Base-by-base conservation (phyloP, 345 rosid species). In the Brassica nigra region DNA sequence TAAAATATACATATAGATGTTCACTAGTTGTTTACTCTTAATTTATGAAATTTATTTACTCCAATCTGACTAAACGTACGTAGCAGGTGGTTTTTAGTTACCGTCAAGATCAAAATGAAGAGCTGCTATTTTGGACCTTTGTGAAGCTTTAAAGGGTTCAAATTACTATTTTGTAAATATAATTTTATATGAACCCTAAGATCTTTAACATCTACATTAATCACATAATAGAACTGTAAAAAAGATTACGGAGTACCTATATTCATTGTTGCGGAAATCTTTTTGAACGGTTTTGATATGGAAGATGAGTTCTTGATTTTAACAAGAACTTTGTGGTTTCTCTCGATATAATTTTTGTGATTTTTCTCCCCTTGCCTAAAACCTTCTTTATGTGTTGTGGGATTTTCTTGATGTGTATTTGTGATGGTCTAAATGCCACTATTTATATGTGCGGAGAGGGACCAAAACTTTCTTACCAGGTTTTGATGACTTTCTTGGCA, bases 71-170 rank as follows among this genome's bases (percentile, higher is more conserved):
- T 62, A 34, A 70, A 34, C 57, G 47, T 47, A 42, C 10, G n/a
- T 49, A 44, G 20, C 63, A 66, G 78, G 55, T 33, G 65, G 33
- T 7, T 62, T 73, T 39, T 62, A 62, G 42, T 62, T 37, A 37
- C 44, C 44, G 33, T 28, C 57, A 31, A 7, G 72, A 65, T 55
- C 66, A 59, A 37, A 71, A 39, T 11, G 37, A 54, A 42, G 68
- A 78, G 67, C 68, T 42, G n/a, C 77, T 72, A 57, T 66, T 57
- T 66, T 73, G 78, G 74, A 73, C 68, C 59, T 39, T 57, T 34
- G 20, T 37, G 77, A 72, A 72, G 73, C 68, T 78, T 78, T 65
- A 27, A 71, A 30, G 71, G 57, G 52, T 70, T 70, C 55, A 62
- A 77, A 72, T 14, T 14, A 37, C 9, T 12, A 37, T 37, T 23